Percentiles rank a stretch among this genome's conserved stretches.
Conservation (phyloP, 1,284 basidiomycete genomes). For the Boletus semigastroideus region DNA sequence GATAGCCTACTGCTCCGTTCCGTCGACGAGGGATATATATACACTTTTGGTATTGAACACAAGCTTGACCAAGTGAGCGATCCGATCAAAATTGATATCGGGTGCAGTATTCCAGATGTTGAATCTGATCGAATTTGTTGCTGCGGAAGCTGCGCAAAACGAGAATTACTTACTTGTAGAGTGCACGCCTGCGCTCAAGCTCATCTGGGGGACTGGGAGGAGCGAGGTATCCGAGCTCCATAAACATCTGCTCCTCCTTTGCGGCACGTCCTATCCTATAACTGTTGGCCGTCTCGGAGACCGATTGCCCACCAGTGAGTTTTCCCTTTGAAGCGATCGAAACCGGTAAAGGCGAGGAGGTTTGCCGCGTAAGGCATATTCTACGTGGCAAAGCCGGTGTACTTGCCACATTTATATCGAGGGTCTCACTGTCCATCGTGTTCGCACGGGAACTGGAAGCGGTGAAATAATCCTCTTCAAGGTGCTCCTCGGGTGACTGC, state of each 20-base stretch:
- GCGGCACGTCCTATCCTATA: slow-evolving; percentile 46
- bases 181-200: slow-evolving; percentile 71
- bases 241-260: slow-evolving; percentile 63
- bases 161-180: slow-evolving; percentile 62
- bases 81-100: slow-evolving; percentile 91
- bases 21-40: slow-evolving; percentile 79
- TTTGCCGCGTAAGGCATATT: slow-evolving; percentile 57
- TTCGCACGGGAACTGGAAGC: slow-evolving; percentile 27
- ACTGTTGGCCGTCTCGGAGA: slow-evolving; percentile 35
- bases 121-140: slow-evolving; percentile 51
- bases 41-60: slow-evolving; percentile 92
- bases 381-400: slow-evolving; percentile 51
- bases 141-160: background rate
- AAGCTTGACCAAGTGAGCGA: slow-evolving; percentile 85
- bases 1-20: slow-evolving; percentile 66
- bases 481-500: slow-evolving; percentile 26
- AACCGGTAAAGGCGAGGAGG: slow-evolving; percentile 56
- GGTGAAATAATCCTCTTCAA: slow-evolving; percentile 36
- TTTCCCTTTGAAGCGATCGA: slow-evolving; percentile 40
- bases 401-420: slow-evolving; percentile 20
- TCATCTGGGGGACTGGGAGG: slow-evolving; percentile 84
- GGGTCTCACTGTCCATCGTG: slow-evolving; percentile 25
- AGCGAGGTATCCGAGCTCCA: slow-evolving; percentile 68
- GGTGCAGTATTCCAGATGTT: slow-evolving; percentile 84
- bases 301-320: slow-evolving; percentile 39